phyloP scores from a whole-genome alignment of 2,329 filamentous ascomycete genomes.

The Pseudogymnoascus sp. region DNA sequence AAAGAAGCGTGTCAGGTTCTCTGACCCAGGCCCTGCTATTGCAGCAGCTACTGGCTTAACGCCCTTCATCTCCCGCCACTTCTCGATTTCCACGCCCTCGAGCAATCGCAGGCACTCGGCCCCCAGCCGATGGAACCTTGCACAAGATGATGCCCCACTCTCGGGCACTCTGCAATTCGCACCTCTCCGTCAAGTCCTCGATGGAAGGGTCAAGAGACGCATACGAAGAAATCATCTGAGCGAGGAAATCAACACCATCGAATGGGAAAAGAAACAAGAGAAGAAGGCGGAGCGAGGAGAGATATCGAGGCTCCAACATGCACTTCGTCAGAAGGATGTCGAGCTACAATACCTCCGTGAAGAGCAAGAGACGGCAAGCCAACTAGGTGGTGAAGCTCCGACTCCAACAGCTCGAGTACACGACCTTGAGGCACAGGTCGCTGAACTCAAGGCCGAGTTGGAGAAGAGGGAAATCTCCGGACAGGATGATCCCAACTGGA shows the following conservation, averaged over 20 bases:
- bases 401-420: conserved; percentile 16
- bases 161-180: conserved; percentile 38
- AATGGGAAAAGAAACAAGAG: conserved; percentile 37
- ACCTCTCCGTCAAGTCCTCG: conserved; percentile 45
- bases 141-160: conserved; percentile 18
- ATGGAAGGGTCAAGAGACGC: conserved; percentile 49
- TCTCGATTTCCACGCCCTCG: conserved; percentile 28
- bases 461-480: conserved; percentile 16
- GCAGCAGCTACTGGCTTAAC: conserved; percentile 44
- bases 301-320: conserved; percentile 38
- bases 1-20: conserved; percentile 50
- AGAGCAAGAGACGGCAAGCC: conserved; percentile 22
- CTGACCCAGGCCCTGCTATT: conserved; percentile 42
- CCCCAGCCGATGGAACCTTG: conserved; percentile 24
- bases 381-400: conserved; percentile 13
- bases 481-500: conserved; percentile 37
- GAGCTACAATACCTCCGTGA: conserved; percentile 24
- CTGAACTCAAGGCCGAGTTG: conserved; percentile 21
- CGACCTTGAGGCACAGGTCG: conserved; percentile 24
- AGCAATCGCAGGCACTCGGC: conserved; percentile 40
- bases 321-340: conserved; percentile 32
- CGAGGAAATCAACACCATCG: conserved; percentile 48
- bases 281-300: conserved; percentile 36
- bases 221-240: conserved; percentile 48
- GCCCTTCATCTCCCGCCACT: conserved; percentile 46